These are phyloP conservation scores for Termitomyces sp. DNA, from an alignment of 768 basidiomycete genomes.

Conservation along the genomic window DNA sequence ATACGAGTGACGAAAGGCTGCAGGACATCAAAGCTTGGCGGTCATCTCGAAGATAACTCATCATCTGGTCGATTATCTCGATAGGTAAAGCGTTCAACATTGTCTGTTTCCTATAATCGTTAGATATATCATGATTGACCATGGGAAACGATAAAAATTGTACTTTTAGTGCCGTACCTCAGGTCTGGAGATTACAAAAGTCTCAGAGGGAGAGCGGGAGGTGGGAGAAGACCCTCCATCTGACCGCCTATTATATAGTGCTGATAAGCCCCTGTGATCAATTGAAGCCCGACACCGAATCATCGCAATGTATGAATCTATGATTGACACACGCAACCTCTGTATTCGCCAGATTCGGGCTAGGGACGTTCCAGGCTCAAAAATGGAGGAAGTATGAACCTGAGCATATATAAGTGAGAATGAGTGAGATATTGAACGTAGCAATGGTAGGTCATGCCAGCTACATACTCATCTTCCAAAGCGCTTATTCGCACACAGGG, in stretches of 20 bases:
- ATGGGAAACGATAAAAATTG: background rate
- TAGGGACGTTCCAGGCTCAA: background rate
- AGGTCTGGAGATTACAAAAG: background rate
- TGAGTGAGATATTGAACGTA: background rate
- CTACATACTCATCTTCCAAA: too few species aligned
- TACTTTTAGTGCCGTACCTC: background rate
- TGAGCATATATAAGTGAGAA: background rate
- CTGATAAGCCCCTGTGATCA: background rate
- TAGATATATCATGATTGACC: background rate
- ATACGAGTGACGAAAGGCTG: conserved; percentile 21
- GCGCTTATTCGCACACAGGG: background rate
- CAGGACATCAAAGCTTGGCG: conserved; percentile 20
- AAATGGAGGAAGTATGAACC: background rate
- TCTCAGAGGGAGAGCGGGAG: background rate
- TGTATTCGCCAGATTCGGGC: background rate
- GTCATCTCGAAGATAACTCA: conserved; percentile 25
- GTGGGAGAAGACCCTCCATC: background rate
- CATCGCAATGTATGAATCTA: background rate
- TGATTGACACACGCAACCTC: background rate
- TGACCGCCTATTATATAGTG: background rate
- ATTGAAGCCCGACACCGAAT: background rate
- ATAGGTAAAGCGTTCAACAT: conserved; percentile 22
- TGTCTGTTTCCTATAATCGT: background rate
- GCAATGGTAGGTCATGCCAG: background rate
- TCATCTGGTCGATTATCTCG: conserved; percentile 26